Evolutionary conservation across 495 filamentous ascomycete genomes (phyloP), one percentile per base, ranked within the genome.

Genomic region (Bombardia bombarda): DNA sequence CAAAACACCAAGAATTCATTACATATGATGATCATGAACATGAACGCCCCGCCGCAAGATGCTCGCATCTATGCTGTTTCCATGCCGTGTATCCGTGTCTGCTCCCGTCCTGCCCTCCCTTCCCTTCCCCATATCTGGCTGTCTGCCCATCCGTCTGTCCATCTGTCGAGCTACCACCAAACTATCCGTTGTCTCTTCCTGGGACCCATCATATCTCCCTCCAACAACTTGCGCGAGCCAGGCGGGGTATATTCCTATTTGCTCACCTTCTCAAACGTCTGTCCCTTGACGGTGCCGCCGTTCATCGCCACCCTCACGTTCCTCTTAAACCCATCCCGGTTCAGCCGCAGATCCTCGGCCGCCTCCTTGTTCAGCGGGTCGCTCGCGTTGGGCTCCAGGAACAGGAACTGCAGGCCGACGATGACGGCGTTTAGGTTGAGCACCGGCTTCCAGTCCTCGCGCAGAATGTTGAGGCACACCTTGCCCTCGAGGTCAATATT

Each of bases 311-410:
- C 65, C 52, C 86, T 75, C 17, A 96, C 93, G 57, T 97, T 95
- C 40, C 87, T 72, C 71, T 88, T 93, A 67, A 98, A 98, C 23
- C 68, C 75, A 14, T 97, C 92, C 14, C 87, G 67, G 53, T 86
- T 93, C 20, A 67, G 66, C 48, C 90, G 78, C 49, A 98, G 75
- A 61, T 97, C 93, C 34, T 95, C 87, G 1, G 92, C 93, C 2
- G 92, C 92, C 51, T 96, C 90, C 69, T 98, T 95, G 62, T 98
- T 98, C 21, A 98, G 69, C n/a, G 92, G 92, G 61, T 98, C 92
- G 24, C 81, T 84, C 6, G 92, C 87, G 59, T 98, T 98, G 8
- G 92, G 92, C 61, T 98, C 92, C 22, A 98, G 83, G 72, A 97
- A 98, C 31, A 98, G 73, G 64, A 95, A 96, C 83, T 97, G 92